These are phyloP conservation scores for Zymoseptoria brevis DNA, from an alignment of 2,329 filamentous ascomycete species.

Conservation along the genomic window DNA sequence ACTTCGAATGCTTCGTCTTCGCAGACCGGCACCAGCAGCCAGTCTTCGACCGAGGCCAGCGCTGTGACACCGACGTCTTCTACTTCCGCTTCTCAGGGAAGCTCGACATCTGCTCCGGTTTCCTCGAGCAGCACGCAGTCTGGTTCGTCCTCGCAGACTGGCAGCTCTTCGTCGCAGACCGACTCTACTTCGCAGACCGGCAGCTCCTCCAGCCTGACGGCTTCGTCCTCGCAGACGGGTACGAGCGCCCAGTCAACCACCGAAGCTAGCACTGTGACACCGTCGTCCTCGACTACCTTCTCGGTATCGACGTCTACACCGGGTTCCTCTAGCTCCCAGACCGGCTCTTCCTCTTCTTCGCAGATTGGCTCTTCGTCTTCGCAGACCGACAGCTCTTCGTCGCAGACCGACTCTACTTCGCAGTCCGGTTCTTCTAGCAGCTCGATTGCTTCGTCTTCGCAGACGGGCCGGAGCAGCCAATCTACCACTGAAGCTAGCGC, in stretches of 20 bases:
- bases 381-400: not conserved
- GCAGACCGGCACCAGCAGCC: no score
- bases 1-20: no score
- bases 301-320: not conserved
- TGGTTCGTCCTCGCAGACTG: no score
- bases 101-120: no score
- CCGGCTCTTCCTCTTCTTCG: no score
- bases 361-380: not conserved
- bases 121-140: no score
- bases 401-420: not conserved
- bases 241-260: not conserved
- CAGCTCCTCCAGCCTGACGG: no score
- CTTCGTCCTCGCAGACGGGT: not conserved
- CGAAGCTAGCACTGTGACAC: not conserved
- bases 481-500: not conserved
- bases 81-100: no score
- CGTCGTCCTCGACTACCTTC: not conserved
- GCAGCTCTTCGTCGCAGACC: no score
- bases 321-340: not conserved
- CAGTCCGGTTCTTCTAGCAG: not conserved
- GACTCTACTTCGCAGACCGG: not conserved
- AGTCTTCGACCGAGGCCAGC: no score
- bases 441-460: not conserved
- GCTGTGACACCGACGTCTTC: no score
- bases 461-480: not conserved